Conservation (phyloP, 352 stramenopile species). For the Pilasporangium apinafurcum region DNA sequence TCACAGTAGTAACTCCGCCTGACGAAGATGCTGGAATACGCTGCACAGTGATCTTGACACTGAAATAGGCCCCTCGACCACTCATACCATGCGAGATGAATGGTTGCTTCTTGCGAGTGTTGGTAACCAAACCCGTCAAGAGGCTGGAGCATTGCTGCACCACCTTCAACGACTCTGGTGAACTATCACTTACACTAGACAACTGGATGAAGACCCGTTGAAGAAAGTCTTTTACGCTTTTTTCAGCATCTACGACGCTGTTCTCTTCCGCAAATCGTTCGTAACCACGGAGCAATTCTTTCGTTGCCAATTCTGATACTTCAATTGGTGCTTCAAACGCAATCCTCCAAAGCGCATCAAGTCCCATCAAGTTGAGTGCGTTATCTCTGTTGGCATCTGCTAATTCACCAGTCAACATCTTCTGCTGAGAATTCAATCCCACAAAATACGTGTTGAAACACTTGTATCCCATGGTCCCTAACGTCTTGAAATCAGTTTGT, state of each 20-base stretch:
- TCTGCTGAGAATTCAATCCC: conserved; percentile 57
- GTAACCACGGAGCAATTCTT: conserved; percentile 79
- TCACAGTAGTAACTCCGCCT: conserved; percentile 12
- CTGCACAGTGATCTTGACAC: conserved; percentile 75
- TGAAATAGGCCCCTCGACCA: conserved; percentile 68
- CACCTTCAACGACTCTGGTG: conserved; percentile 41
- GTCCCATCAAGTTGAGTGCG: conserved; percentile 43
- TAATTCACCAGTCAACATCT: conserved; percentile 13
- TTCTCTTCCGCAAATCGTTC: conserved; percentile 37
- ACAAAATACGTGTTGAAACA: conserved; percentile 88
- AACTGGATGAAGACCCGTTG: conserved; percentile 74
- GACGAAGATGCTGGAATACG: conserved; percentile 49
- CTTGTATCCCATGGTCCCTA: conserved; percentile 75
- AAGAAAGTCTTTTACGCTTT: conserved; percentile 70
- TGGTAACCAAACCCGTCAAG: conserved; percentile 60
- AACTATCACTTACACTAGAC: conserved; percentile 37
- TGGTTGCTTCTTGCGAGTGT: conserved; percentile 35
- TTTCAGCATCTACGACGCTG: conserved; percentile 23
- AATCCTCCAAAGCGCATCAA: conserved; percentile 82
- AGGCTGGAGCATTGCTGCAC: conserved; percentile 78
- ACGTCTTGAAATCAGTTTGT: conserved; percentile 65
- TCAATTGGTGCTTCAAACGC: conserved; percentile 72
- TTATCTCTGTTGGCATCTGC: conserved; percentile 5
- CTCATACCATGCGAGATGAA: conserved; percentile 61
- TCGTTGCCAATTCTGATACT: conserved; percentile 72